Conservation (phyloP, 129 eudicot species). For the Calendula officinalis region DNA sequence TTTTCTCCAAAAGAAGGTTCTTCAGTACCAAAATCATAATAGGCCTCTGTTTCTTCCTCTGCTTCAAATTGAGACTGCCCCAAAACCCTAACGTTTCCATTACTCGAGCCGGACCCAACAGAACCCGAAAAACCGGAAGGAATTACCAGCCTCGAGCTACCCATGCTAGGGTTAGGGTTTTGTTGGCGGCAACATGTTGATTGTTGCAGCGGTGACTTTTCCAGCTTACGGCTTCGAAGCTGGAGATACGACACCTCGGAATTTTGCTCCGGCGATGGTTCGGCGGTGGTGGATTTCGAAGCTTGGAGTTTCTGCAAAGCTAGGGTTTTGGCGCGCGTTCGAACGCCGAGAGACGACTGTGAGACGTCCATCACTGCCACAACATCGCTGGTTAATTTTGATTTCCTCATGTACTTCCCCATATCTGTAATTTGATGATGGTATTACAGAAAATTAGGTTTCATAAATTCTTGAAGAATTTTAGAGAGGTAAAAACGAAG, state of each 20-base stretch:
- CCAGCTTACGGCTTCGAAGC: constrained; percentile 68
- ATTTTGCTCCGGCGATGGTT: constrained; percentile 7
- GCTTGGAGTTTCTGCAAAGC: constrained; percentile 64
- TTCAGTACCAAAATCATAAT: constrained; percentile 36
- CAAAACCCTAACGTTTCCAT: constrained; percentile 17
- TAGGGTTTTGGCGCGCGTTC: constrained; percentile 87
- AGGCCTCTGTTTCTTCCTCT: constrained; percentile 37
- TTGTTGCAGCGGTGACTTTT: constrained; percentile 46
- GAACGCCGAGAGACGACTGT: constrained; percentile 57
- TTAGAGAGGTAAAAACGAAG: constrained; percentile 15
- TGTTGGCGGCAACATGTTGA: constrained; percentile 9
- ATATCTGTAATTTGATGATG: constrained; percentile 20
- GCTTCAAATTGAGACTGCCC: constrained; percentile 11
- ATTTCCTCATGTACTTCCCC: constrained; percentile 72
- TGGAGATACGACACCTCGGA: constrained; percentile 54
- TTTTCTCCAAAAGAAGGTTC: constrained; percentile 72
- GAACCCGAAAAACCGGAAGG: constrained; percentile 36
- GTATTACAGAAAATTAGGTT: constrained; percentile 9
- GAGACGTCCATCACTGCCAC: constrained; percentile 49
- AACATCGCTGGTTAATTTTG: constrained; percentile 45
- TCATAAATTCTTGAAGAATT: constrained; percentile 12
- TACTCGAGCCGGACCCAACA: constrained; percentile 15
- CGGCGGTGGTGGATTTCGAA: constrained; percentile 15
- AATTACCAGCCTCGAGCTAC: constrained; percentile 13
- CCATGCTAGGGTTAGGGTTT: constrained; percentile 24